Conservation (phyloP, 73 alveolate species). For the Durusdinium trenchii region DNA sequence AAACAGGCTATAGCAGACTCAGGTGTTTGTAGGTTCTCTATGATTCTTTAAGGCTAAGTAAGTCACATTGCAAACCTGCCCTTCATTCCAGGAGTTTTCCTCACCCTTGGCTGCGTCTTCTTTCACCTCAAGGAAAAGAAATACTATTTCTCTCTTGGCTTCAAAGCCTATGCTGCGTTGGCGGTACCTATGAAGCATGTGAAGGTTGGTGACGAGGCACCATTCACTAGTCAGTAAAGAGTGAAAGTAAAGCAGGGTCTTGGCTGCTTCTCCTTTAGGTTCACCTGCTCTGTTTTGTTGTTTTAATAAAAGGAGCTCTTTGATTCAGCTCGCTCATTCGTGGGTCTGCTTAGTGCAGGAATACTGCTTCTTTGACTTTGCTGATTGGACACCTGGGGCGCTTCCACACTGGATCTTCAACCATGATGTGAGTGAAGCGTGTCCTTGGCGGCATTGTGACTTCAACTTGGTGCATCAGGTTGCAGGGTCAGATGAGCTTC, state of each 20-base stretch:
- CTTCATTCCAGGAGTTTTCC: not conserved
- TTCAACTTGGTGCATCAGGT: not conserved
- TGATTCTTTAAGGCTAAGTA: not conserved
- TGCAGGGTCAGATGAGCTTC: not conserved
- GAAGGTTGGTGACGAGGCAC: not conserved
- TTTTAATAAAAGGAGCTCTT: not conserved
- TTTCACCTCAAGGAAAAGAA: not conserved
- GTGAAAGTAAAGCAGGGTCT: not conserved
- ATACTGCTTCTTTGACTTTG: not conserved
- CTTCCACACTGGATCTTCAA: slow-evolving; percentile 8
- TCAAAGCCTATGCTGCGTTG: not conserved
- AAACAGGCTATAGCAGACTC: no score
- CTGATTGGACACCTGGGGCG: no score
- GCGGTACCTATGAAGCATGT: not conserved
- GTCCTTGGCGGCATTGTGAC: not conserved
- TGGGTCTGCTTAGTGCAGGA: not conserved
- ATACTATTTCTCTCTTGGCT: not conserved
- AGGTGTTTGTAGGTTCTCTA: no score
- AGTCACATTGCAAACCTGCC: not conserved
- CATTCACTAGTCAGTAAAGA: not conserved
- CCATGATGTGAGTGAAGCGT: not conserved
- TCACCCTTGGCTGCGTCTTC: not conserved
- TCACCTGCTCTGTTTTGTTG: not conserved
- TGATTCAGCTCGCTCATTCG: not conserved
- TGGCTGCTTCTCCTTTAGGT: not conserved